A percentile compares a stretch with the other conserved stretches of the same genome.
These are phyloP conservation scores for Ganoderma lingzhi DNA, from an alignment of 1,284 basidiomycete genomes.

Conservation along the genomic window DNA sequence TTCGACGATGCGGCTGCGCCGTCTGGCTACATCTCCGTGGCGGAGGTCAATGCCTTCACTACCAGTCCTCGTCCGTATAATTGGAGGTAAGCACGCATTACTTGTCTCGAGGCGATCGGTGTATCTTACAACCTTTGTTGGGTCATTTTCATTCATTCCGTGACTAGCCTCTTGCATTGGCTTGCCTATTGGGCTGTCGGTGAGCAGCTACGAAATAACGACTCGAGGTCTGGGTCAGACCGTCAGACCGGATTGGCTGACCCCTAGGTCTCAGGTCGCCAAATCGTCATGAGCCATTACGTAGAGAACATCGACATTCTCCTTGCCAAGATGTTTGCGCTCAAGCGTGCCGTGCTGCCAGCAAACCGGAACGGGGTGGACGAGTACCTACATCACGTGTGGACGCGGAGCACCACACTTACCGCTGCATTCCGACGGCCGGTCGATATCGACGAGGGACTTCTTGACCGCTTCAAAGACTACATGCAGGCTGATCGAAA, in stretches of 20 bases:
- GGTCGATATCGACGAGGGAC: conserved; percentile 4
- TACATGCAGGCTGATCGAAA: conserved; percentile 33
- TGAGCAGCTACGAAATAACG: not conserved
- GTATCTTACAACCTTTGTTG: not conserved
- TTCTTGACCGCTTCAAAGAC: conserved; percentile 22
- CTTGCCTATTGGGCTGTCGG: conserved; percentile 24
- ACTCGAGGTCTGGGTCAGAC: not conserved
- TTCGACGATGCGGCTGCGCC: conserved; percentile 42
- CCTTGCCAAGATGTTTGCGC: conserved; percentile 33
- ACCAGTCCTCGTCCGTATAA: conserved; percentile 5
- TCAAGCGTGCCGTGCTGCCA: conserved; percentile 23
- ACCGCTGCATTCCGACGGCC: conserved; percentile 17
- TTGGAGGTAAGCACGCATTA: conserved; percentile 9
- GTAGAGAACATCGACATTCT: conserved; percentile 30
- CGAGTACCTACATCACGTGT: conserved; percentile 23
- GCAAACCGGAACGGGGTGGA: conserved; percentile 30
- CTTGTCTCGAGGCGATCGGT: not conserved
- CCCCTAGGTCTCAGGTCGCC: conserved; percentile 28
- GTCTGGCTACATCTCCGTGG: conserved; percentile 39
- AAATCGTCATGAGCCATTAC: conserved; percentile 30
- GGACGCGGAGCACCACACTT: conserved; percentile 14
- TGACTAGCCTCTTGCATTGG: conserved; percentile 20
- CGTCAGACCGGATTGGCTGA: not conserved
- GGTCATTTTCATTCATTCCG: not conserved
- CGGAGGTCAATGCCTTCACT: conserved; percentile 28